phyloP scores from a whole-genome alignment of 78 protist genomes.

The Protostelium mycophagum region DNA sequence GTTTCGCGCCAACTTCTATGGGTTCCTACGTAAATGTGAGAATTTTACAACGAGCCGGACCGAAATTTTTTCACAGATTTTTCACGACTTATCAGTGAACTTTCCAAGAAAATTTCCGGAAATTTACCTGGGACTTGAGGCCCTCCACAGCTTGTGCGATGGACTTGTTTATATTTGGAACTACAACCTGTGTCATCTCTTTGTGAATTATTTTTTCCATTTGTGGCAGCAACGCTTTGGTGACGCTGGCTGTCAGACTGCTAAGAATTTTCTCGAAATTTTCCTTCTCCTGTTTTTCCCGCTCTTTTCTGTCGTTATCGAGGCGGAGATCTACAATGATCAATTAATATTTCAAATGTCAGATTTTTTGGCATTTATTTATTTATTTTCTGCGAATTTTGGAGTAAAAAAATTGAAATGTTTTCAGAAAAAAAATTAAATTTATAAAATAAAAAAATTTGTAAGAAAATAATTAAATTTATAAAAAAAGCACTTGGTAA shows the following conservation, averaged over 20 bases:
- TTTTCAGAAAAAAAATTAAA: no score
- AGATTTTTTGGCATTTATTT: not conserved
- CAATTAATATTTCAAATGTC: no score
- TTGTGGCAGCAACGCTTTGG: not conserved
- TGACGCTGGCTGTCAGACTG: not conserved
- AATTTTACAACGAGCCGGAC: not conserved
- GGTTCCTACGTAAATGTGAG: not conserved
- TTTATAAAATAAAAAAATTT: no score
- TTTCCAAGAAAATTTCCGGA: not conserved
- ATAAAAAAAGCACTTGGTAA: no score
- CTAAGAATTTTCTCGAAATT: not conserved
- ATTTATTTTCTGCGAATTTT: no score
- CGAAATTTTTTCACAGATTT: not conserved
- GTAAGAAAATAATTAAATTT: no score
- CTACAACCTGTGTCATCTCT: not conserved
- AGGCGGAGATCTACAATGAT: not conserved
- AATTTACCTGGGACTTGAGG: no score
- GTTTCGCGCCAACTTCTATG: not conserved
- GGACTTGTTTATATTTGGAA: not conserved
- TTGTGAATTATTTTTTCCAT: not conserved
- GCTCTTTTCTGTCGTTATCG: not conserved
- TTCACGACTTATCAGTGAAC: not conserved
- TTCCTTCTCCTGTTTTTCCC: not conserved
- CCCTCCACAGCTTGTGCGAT: no score
- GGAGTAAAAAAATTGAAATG: no score